Percentiles rank a stretch among this genome's conserved stretches.
phyloP scores from a whole-genome alignment of 495 filamentous ascomycete genomes.

The Penicillium canariense region DNA sequence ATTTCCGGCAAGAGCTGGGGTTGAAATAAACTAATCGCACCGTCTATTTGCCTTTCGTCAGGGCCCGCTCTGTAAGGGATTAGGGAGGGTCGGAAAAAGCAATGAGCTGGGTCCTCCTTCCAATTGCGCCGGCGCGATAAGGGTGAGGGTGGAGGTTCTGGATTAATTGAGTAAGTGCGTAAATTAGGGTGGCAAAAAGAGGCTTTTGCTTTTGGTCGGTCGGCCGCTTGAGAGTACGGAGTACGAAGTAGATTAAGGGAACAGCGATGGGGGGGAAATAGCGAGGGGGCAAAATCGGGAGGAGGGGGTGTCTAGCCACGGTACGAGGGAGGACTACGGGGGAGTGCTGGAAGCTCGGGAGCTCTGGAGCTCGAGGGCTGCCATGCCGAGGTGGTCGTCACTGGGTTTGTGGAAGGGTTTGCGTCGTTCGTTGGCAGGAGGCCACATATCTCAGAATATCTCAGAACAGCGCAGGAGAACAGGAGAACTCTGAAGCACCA shows the following conservation, averaged over 20 bases:
- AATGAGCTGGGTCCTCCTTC: neutral
- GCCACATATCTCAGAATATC: too few relatives aligned
- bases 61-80: neutral
- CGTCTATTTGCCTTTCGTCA: neutral
- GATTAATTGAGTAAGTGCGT: neutral
- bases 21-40: slow-evolving; percentile 2
- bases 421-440: too few relatives aligned
- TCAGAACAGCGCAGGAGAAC: too few relatives aligned
- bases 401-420: too few relatives aligned
- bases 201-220: too few relatives aligned
- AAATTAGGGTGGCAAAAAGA: too few relatives aligned
- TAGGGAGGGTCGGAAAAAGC: slow-evolving; percentile 1
- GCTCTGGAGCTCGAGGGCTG: neutral
- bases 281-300: too few relatives aligned
- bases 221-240: neutral
- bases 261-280: too few relatives aligned
- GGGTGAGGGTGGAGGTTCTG: slow-evolving; percentile 4
- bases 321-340: neutral
- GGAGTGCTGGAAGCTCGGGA: too few relatives aligned
- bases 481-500: too few relatives aligned
- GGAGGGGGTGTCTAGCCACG: neutral
- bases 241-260: neutral
- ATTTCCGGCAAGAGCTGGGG: neutral
- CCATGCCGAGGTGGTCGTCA: too few relatives aligned
- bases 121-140: slow-evolving; percentile 3